These are phyloP conservation scores for Paraleonurus japonicus DNA, from an alignment of 257 asterid genomes.

Conservation along the genomic window DNA sequence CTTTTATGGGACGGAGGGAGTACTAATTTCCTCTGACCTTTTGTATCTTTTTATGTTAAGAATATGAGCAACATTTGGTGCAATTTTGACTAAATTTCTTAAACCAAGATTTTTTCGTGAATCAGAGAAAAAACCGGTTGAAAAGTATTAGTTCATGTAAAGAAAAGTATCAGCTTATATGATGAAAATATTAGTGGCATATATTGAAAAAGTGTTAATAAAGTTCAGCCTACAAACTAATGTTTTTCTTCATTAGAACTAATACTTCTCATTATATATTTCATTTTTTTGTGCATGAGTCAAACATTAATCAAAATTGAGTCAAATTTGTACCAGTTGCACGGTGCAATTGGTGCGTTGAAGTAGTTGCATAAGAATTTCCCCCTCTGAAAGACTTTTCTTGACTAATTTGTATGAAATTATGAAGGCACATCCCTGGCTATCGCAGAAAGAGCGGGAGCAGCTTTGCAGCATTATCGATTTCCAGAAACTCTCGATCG, in stretches of 20 bases:
- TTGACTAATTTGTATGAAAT: constrained; percentile 16
- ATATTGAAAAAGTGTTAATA: not conserved
- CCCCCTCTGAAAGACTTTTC: not conserved
- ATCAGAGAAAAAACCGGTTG: no score
- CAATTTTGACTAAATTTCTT: not conserved
- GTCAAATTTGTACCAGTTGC: no score
- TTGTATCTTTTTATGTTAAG: not conserved
- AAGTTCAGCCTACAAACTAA: not conserved
- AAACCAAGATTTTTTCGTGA: no score
- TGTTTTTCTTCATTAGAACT: not conserved
- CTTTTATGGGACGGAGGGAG: no score
- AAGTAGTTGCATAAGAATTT: no score
- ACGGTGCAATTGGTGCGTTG: no score
- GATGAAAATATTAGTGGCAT: not conserved
- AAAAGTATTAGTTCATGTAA: not conserved
- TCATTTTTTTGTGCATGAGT: no score
- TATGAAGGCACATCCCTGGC: constrained; percentile 87
- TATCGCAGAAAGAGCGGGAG: constrained; percentile 72
- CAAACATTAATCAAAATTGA: not conserved
- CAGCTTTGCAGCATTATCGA: constrained; percentile 73
- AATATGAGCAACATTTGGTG: not conserved
- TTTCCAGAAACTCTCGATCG: constrained; percentile 90
- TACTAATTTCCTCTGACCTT: not conserved
- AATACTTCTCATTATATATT: not conserved
- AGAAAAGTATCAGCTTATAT: not conserved